Conservation (phyloP, 2,329 filamentous ascomycete genomes). For the Phaeosphaeria sp. region DNA sequence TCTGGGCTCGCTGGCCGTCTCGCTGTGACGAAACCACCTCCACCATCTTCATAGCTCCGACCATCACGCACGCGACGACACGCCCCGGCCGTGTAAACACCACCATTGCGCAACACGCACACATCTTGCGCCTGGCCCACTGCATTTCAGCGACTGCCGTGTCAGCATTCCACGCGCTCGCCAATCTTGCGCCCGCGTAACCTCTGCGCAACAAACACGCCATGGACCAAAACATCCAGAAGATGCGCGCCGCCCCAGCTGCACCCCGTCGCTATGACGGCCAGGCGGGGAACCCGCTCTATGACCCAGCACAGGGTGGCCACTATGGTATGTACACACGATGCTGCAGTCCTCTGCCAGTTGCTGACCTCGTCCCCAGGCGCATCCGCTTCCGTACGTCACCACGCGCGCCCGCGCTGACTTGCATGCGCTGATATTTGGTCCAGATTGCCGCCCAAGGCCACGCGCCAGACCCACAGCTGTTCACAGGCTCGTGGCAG, state of each 20-base stretch:
- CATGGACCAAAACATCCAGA: slow-evolving; percentile 49
- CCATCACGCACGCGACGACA: slow-evolving; percentile 39
- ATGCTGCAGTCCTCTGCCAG: no score
- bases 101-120: slow-evolving; percentile 34
- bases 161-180: slow-evolving; percentile 21
- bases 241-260: slow-evolving; percentile 45
- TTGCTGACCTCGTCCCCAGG: slow-evolving; percentile 53
- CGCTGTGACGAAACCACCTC: slow-evolving; percentile 42
- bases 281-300: slow-evolving; percentile 56
- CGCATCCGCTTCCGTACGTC: slow-evolving; percentile 71
- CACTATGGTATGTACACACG: slow-evolving; percentile 54
- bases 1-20: slow-evolving; percentile 33
- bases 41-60: slow-evolving; percentile 21
- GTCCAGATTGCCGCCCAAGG: slow-evolving; percentile 82
- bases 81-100: slow-evolving; percentile 13
- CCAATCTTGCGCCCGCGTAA: slow-evolving; percentile 41
- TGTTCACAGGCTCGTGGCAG: slow-evolving; percentile 93
- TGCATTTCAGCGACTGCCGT: slow-evolving; percentile 7
- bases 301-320: slow-evolving; percentile 55
- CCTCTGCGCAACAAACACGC: slow-evolving; percentile 35
- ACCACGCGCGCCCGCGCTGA: slow-evolving; percentile 17
- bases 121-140: slow-evolving; percentile 15
- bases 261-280: slow-evolving; percentile 57
- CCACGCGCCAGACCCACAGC: slow-evolving; percentile 84
- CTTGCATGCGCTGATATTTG: slow-evolving; percentile 38